These are phyloP conservation scores for Talaromyces sp. DNA, from an alignment of 2,329 filamentous ascomycete species.

Conservation along the genomic window DNA sequence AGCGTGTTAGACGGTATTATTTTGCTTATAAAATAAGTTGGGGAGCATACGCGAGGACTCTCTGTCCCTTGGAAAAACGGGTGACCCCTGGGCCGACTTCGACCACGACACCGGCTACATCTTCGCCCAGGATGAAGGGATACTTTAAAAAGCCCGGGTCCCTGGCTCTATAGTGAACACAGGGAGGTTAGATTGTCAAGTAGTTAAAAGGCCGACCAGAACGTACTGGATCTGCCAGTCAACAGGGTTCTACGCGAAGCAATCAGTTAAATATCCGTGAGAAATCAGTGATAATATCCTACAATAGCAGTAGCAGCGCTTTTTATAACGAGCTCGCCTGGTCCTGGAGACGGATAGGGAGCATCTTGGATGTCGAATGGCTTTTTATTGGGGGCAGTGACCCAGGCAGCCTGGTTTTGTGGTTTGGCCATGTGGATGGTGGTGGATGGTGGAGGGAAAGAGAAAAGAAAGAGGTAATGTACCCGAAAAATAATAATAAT, in stretches of 20 bases:
- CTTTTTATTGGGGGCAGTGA: background rate
- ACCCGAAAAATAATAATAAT: too few relatives aligned
- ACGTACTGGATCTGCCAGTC: background rate
- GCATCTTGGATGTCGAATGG: background rate
- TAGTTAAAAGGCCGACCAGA: background rate
- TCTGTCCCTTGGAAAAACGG: background rate
- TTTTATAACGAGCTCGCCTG: background rate
- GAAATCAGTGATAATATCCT: background rate
- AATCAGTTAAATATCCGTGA: background rate
- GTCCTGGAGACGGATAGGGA: background rate
- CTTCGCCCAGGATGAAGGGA: conserved; percentile 7
- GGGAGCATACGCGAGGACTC: background rate
- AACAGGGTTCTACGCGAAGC: background rate
- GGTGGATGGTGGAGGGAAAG: background rate
- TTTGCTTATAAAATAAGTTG: background rate
- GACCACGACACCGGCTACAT: conserved; percentile 1
- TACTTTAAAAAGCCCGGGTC: background rate
- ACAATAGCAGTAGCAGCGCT: background rate
- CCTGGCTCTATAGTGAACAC: background rate
- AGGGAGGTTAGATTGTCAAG: background rate
- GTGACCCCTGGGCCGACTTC: conserved; percentile 1
- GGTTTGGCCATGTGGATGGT: background rate
- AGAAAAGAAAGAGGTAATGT: background rate
- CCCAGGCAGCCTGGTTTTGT: background rate
- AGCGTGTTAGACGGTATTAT: background rate